These are phyloP conservation scores for Pascua sp. DNA, from an alignment of 1,284 basidiomycete genomes.

Conservation along the genomic window DNA sequence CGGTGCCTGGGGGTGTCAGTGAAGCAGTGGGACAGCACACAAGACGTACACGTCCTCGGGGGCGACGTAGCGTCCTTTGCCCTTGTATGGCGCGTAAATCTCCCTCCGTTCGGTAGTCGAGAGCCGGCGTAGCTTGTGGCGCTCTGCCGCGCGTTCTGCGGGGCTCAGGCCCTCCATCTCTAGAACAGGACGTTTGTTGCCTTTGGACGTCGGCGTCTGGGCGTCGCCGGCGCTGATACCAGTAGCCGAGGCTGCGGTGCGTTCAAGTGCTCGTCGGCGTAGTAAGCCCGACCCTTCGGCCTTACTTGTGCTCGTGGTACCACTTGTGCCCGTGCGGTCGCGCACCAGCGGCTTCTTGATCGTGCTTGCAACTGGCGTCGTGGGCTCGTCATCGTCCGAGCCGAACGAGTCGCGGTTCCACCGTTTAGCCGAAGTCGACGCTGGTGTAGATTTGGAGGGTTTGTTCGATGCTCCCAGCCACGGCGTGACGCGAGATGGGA, in stretches of 20 bases:
- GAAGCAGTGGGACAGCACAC: neutral
- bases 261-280: conserved; percentile 2
- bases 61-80: conserved; percentile 36
- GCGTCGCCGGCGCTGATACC: neutral
- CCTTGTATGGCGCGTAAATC: conserved; percentile 41
- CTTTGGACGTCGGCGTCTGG: conserved; percentile 11
- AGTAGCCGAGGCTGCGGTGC: neutral
- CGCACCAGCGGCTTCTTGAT: conserved; percentile 24
- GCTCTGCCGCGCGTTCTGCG: conserved; percentile 27
- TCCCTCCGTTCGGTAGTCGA: conserved; percentile 29
- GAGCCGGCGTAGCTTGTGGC: conserved; percentile 28
- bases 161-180: conserved; percentile 31
- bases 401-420: conserved; percentile 5
- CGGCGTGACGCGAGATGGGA: conserved; percentile 15
- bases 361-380: neutral
- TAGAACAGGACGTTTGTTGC: neutral
- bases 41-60: conserved; percentile 34
- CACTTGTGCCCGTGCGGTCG: conserved; percentile 22
- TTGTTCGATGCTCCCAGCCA: conserved; percentile 15
- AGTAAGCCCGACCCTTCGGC: neutral
- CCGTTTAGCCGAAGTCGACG: neutral
- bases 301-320: no score
- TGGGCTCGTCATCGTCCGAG: conserved; percentile 6
- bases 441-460: neutral
- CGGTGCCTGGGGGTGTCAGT: conserved; percentile 28